These are phyloP conservation scores for Stachybotrys chlorohalonatus DNA, from an alignment of 2,329 filamentous ascomycete species.

Conservation along the genomic window DNA sequence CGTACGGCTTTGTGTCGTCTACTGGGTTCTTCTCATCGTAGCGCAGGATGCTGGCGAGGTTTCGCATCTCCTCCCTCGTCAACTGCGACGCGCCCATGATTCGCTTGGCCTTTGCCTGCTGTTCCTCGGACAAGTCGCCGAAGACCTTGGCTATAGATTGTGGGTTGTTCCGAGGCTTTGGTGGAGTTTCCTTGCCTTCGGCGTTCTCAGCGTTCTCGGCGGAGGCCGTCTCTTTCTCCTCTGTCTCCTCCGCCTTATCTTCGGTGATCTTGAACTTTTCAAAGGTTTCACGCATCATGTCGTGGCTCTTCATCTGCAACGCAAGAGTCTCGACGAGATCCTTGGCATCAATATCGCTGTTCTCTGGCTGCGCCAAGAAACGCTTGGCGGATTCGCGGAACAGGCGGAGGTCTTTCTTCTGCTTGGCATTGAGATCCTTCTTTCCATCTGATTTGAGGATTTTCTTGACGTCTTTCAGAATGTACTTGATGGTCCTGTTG, in stretches of 20 bases:
- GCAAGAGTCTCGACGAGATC: slow-evolving; percentile 23
- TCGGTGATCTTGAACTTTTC: slow-evolving; percentile 15
- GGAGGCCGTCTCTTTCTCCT: slow-evolving; percentile 6
- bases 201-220: slow-evolving; percentile 6
- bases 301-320: slow-evolving; percentile 21
- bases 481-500: slow-evolving; percentile 14
- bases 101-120: slow-evolving; percentile 20
- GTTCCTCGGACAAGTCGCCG: slow-evolving; percentile 20
- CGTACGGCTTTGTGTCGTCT: slow-evolving; percentile 73
- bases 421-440: slow-evolving; percentile 51
- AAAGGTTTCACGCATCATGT: slow-evolving; percentile 19
- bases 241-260: slow-evolving; percentile 3
- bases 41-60: slow-evolving; percentile 48
- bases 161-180: background rate
- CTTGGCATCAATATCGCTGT: slow-evolving; percentile 14
- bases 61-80: slow-evolving; percentile 40
- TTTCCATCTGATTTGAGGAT: slow-evolving; percentile 31
- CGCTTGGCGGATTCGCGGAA: slow-evolving; percentile 58
- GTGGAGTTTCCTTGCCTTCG: background rate
- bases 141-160: slow-evolving; percentile 23
- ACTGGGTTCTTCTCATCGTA: slow-evolving; percentile 66
- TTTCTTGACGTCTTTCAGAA: slow-evolving; percentile 22
- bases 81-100: slow-evolving; percentile 24
- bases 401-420: slow-evolving; percentile 67
- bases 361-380: slow-evolving; percentile 39